phyloP scores from a whole-genome alignment of 306 rosid species.

The Prunus persica region Prunus_persica_NCBIv2 NC_034012.1:7422501-7423000 shows the following conservation, averaged over 20 bases:
- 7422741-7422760: neutral
- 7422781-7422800: conserved; percentile 1
- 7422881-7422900: neutral
- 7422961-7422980: neutral
- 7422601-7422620: neutral
- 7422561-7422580: neutral
- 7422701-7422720: neutral
- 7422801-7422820: neutral
- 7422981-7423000: neutral
- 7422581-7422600: conserved; percentile 10
- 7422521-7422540: neutral
- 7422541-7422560: neutral
- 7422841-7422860: neutral
- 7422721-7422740: neutral
- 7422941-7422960: neutral
- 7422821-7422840: neutral
- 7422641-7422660: conserved; percentile 12
- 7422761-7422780: neutral
- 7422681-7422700: neutral
- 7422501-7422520: neutral
- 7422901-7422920: too few species aligned
- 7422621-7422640: neutral
- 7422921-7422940: neutral
- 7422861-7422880: neutral
- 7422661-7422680: neutral